Percentiles rank a stretch among this genome's conserved stretches.
phyloP scores from a whole-genome alignment of 176 grass and related monocot species.

The Hyparrhenia diplandra region DNA sequence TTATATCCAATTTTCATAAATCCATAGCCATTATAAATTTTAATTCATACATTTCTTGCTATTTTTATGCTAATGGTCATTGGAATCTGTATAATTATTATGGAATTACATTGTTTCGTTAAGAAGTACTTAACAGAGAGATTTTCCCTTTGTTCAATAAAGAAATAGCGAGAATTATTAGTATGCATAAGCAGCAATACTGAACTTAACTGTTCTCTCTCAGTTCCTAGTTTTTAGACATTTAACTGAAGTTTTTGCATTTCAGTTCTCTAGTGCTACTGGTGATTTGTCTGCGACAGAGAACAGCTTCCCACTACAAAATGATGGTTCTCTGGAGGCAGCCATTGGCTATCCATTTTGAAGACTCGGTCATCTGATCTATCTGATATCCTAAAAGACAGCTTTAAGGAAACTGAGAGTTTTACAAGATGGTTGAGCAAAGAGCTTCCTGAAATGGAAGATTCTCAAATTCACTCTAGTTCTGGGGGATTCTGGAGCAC shows the following conservation, averaged over 20 bases:
- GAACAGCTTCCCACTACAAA: slow-evolving; percentile 28
- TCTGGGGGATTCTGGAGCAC: slow-evolving; percentile 56
- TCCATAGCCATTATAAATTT: background rate
- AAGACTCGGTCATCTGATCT: too few species aligned
- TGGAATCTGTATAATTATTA: background rate
- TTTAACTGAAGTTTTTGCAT: slow-evolving; percentile 13
- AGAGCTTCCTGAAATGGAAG: slow-evolving; percentile 56
- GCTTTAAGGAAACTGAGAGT: slow-evolving; percentile 76
- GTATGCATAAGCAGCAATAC: background rate
- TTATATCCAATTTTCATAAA: background rate
- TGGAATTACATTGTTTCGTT: background rate
- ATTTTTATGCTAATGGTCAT: background rate
- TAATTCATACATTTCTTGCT: background rate
- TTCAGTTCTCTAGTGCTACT: slow-evolving; percentile 33
- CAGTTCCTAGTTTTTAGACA: background rate
- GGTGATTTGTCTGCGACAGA: slow-evolving; percentile 33
- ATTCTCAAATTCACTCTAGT: slow-evolving; percentile 60
- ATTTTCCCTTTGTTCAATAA: background rate
- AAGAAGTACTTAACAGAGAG: too few species aligned
- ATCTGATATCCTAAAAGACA: slow-evolving; percentile 42
- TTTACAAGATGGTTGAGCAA: slow-evolving; percentile 89
- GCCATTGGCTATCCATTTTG: background rate
- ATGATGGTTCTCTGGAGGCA: slow-evolving; percentile 41
- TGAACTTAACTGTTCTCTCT: background rate
- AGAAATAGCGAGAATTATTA: background rate